phyloP scores from a whole-genome alignment of 768 basidiomycete genomes.

The Suillus alpinus region DNA sequence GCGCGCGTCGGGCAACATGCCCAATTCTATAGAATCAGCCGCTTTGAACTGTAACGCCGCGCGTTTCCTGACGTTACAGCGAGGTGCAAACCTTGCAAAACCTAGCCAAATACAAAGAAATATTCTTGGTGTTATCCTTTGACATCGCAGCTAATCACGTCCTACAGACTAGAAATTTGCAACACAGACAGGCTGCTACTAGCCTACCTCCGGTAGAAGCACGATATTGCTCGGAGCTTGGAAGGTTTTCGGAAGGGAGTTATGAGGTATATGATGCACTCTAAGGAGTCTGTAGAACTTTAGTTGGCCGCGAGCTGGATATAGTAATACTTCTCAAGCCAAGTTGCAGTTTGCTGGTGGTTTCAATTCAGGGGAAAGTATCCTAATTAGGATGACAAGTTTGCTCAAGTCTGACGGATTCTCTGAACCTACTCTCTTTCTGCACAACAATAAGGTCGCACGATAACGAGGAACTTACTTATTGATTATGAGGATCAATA shows the following conservation, averaged over 20 bases:
- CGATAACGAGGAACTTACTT: constrained; percentile 88
- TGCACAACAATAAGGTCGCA: constrained; percentile 63
- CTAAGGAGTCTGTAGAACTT: background rate
- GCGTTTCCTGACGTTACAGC: background rate
- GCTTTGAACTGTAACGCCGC: background rate
- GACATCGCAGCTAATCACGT: background rate
- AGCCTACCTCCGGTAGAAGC: too few species aligned
- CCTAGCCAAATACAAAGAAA: too few species aligned
- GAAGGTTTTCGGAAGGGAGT: background rate
- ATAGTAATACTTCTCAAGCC: background rate
- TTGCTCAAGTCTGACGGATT: too few species aligned
- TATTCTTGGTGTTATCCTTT: too few species aligned
- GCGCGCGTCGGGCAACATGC: background rate
- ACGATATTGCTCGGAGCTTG: background rate
- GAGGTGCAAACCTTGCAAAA: too few species aligned
- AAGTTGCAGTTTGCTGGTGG: too few species aligned
- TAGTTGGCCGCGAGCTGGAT: background rate
- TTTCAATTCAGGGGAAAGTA: background rate
- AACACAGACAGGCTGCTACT: background rate
- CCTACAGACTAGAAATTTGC: background rate
- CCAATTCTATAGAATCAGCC: background rate
- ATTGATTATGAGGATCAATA: constrained; percentile 94
- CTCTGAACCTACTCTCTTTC: constrained; percentile 14
- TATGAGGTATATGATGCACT: background rate
- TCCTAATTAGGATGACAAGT: background rate